Evolutionary conservation across 352 stramenopile genomes (phyloP).

Genomic region (Pythium vanterpoolii): DNA sequence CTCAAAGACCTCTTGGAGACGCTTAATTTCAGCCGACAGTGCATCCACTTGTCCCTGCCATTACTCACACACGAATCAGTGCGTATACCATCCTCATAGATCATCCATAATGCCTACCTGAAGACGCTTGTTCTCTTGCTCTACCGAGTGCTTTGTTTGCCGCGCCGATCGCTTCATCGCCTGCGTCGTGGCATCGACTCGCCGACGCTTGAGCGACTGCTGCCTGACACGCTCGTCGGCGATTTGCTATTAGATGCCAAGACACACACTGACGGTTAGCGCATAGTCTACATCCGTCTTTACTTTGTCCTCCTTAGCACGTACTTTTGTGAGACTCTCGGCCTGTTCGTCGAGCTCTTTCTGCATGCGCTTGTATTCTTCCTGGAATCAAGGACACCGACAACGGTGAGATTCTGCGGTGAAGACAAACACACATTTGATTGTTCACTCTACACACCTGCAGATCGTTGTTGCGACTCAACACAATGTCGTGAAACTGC

Average conservation of each 20-base stretch:
- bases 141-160: conserved; percentile 21
- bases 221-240: conserved; percentile 20
- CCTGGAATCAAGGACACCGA: conserved; percentile 10
- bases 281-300: not conserved
- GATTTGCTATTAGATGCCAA: conserved; percentile 37
- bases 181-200: conserved; percentile 25
- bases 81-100: too few species aligned
- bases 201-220: conserved; percentile 29
- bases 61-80: not conserved
- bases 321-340: conserved; percentile 28
- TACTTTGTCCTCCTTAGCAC: not conserved
- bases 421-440: not conserved
- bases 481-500: conserved; percentile 62
- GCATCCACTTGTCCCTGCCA: conserved; percentile 35
- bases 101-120: conserved; percentile 19
- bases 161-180: conserved; percentile 34
- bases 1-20: conserved; percentile 55
- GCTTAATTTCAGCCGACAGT: conserved; percentile 41
- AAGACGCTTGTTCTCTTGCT: conserved; percentile 28
- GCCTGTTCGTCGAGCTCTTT: conserved; percentile 69
- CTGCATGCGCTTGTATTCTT: conserved; percentile 72
- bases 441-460: conserved; percentile 25
- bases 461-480: conserved; percentile 67
- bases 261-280: not conserved
- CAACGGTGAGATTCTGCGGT: not conserved